These are phyloP conservation scores for Ceratocystiopsis sp. DNA, from an alignment of 2,329 filamentous ascomycete species.

Conservation along the genomic window DNA sequence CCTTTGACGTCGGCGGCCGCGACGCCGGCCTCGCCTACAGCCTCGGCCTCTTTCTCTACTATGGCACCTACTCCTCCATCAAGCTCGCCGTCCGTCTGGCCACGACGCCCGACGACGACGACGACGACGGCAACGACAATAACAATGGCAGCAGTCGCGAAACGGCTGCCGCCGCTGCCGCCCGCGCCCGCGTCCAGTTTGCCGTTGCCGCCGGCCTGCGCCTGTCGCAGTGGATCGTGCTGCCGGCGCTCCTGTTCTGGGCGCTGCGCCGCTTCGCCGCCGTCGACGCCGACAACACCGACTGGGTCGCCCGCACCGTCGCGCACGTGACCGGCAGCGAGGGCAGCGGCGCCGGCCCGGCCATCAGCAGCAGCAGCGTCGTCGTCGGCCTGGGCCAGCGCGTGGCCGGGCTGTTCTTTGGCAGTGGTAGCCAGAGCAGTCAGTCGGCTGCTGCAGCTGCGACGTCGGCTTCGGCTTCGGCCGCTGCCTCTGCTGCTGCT, in stretches of 20 bases:
- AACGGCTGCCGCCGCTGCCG: neutral
- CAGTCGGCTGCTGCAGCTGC: neutral
- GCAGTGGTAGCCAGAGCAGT: neutral
- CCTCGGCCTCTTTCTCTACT: slow-evolving; percentile 74
- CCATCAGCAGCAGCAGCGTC: neutral
- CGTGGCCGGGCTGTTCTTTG: no score
- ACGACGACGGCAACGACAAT: no score
- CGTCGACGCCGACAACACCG: slow-evolving; percentile 50
- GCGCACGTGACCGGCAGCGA: slow-evolving; percentile 7
- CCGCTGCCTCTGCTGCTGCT: neutral
- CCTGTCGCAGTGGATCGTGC: slow-evolving; percentile 69
- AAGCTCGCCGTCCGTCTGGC: slow-evolving; percentile 37
- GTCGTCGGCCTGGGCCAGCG: neutral
- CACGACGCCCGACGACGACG: slow-evolving; percentile 42
- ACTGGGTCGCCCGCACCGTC: slow-evolving; percentile 12
- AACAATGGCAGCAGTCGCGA: no score
- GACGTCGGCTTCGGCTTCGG: neutral
- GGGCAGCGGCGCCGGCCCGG: neutral
- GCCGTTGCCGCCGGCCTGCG: slow-evolving; percentile 52
- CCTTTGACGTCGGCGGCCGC: slow-evolving; percentile 92
- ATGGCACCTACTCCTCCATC: slow-evolving; percentile 70
- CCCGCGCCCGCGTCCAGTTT: slow-evolving; percentile 54
- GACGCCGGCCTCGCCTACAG: slow-evolving; percentile 92
- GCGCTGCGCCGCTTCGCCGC: slow-evolving; percentile 77
- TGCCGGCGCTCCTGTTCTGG: slow-evolving; percentile 83